A percentile compares a stretch with the other conserved stretches of the same genome.
Conservation (phyloP, 805 yeast genomes). For the Teunomyces stri region DNA sequence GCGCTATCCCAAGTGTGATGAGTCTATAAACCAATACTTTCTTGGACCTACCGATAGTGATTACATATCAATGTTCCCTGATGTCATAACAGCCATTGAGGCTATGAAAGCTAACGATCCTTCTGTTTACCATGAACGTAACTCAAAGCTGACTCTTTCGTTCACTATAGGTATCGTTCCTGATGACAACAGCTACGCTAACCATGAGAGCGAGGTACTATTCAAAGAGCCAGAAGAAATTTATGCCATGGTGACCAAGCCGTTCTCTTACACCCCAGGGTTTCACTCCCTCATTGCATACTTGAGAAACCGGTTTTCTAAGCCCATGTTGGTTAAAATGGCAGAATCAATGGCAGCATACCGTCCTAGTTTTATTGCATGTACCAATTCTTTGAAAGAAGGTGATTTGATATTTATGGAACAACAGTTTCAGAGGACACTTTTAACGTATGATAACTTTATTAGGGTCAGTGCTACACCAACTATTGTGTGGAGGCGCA, state of each 20-base stretch:
- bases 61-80: conserved; percentile 53
- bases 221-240: conserved; percentile 72
- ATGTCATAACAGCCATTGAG: conserved; percentile 49
- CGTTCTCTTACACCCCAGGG: conserved; percentile 89
- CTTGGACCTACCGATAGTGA: conserved; percentile 51
- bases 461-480: conserved; percentile 89
- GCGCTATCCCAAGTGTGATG: conserved; percentile 48
- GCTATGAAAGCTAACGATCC: conserved; percentile 41
- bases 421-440: conserved; percentile 90
- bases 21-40: conserved; percentile 63
- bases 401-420: conserved; percentile 94
- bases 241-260: conserved; percentile 68
- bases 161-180: conserved; percentile 47
- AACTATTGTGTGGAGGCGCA: conserved; percentile 91
- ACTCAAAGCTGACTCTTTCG: conserved; percentile 43
- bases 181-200: conserved; percentile 28
- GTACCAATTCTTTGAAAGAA: conserved; percentile 82
- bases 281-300: conserved; percentile 79
- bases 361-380: conserved; percentile 90
- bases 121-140: conserved; percentile 33
- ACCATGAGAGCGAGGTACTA: conserved; percentile 12
- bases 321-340: conserved; percentile 70
- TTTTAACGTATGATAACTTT: conserved; percentile 83
- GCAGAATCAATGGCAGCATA: conserved; percentile 87
- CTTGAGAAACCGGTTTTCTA: conserved; percentile 66